phyloP scores from a whole-genome alignment of 306 rosid species.

The Trifolium dubium region DNA sequence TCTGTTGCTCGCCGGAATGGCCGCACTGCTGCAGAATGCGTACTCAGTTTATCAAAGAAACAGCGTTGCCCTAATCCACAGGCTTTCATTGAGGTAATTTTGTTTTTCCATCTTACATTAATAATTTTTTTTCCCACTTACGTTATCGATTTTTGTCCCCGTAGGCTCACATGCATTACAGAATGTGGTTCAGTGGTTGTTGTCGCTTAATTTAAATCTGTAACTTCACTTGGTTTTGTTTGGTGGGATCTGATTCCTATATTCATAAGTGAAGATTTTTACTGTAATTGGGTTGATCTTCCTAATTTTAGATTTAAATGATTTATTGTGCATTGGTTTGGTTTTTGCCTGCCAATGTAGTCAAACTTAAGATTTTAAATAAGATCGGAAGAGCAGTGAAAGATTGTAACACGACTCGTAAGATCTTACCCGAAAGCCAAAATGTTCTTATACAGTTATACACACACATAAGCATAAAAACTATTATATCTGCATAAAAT shows the following conservation, averaged over 20 bases:
- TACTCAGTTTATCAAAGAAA: constrained; percentile 82
- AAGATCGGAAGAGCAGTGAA: neutral
- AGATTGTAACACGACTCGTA: neutral
- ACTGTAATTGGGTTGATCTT: neutral
- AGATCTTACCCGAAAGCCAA: neutral
- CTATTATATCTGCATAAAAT: too few species aligned
- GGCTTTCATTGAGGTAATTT: constrained; percentile 83
- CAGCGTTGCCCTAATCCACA: constrained; percentile 96
- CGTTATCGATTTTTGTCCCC: too few species aligned
- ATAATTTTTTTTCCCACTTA: too few species aligned
- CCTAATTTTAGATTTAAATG: neutral
- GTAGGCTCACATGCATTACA: too few species aligned
- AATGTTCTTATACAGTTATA: too few species aligned
- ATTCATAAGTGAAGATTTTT: too few species aligned
- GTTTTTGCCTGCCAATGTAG: neutral
- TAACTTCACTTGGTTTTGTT: too few species aligned
- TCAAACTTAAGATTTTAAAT: neutral
- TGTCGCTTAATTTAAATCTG: too few species aligned
- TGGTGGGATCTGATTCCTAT: neutral
- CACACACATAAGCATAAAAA: too few species aligned
- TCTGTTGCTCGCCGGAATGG: constrained; percentile 98
- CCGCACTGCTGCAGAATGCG: constrained; percentile 81
- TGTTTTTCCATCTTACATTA: neutral
- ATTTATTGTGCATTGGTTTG: neutral
- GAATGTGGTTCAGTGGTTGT: too few species aligned